Base-by-base conservation (phyloP, 2,329 filamentous ascomycete genomes). In the Diaporthe vaccinii region DNA sequence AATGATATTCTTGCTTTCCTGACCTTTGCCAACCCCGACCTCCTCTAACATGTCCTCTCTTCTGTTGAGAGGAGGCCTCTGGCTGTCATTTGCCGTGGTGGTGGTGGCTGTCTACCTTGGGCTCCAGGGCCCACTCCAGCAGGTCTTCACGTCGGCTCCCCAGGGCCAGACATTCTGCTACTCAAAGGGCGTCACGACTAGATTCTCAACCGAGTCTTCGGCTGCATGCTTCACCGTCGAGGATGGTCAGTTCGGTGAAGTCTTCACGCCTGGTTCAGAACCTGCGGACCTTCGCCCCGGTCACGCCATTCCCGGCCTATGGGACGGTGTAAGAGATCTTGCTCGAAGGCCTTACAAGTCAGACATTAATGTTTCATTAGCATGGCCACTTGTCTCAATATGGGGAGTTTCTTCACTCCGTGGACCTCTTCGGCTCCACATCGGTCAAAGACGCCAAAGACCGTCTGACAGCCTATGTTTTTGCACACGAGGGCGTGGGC, bases 361-460 rank as follows among this genome's bases (percentile, higher is more conserved):
- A 59, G 31, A 28, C 28, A 22, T 72, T 74, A 28, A 76, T 34
- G 0, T 20, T 22, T 8, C 4, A 17, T 17, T 36, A 76, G 75
- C 93, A 94, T 80, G 93, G 91, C 0, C 93, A 94, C 80, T 83
- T 94, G 65, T 81, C 92, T 25, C 88, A 89, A 78, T 93, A 92
- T 80, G 93, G 83, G 69, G 91, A 94, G 82, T 92, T 92, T 79
- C 83, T 94, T 51, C 89, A 92, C 78, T 92, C 91, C 6, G 92
- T 92, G 0, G 88, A 92, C 78, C 83, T 94, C 3, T 93, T 93
- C 78, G 91, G 90, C 0, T 84, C 89, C 0, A 76, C 83, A n/a
- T 89, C 88, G 7, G 84, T 91, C 76, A 84, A 86, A 0, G 89
- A 93, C 39, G 88, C 92, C 6, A 85, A 88, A 39, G 74, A 79